Base-by-base conservation (phyloP, 768 basidiomycete genomes). In the Goffeauzyma gilvescens region DNA sequence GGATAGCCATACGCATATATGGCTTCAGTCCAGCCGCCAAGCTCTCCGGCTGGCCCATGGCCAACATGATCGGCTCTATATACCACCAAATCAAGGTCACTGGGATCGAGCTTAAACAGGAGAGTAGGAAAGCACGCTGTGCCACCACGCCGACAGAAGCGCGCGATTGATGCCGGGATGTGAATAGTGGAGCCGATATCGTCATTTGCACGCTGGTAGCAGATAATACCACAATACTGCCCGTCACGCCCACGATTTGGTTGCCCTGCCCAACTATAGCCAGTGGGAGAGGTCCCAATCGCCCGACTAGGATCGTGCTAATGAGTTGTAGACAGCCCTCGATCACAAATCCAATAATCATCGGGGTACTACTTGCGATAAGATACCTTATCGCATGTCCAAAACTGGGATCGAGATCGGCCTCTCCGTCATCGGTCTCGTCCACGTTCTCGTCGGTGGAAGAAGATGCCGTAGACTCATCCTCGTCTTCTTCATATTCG, bases 161-260 rank as follows among this genome's bases (percentile, higher is more conserved):
- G 10, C 38, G 38, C n/a, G 69, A 67, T 44, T 52, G 64, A 25
- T 75, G 72, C 20, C 76, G 76, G 10, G 78, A 45, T 13, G 46
- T 81, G 62, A 75, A 83, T 1, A 80, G 72, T 53, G 79, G 77
- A 1, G 80, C 81, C 30, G 79, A 79, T 42, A 81, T 67, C 0
- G 81, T 82, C 57, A 81, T 79, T 26, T 81, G 68, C 6, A 77
- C 78, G 3, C 78, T 79, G 0, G 78, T 76, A 55, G 57, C 40
- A 28, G 24, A 38, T 73, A 71, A 72, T 73, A 75, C 70, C 71
- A 68, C 65, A 50, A 55, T 57, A 55, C 25, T 44, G 12, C 31
- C 64, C 69, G 79, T 78, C 6, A 80, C 79, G 56, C 75, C 78
- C 12, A 78, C 79, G 51, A 82, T 63, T 79, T 81, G 81, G 56